These are phyloP conservation scores for Solanum bulbocastanum DNA, from an alignment of 257 asterid genomes.

Conservation along the genomic window DNA sequence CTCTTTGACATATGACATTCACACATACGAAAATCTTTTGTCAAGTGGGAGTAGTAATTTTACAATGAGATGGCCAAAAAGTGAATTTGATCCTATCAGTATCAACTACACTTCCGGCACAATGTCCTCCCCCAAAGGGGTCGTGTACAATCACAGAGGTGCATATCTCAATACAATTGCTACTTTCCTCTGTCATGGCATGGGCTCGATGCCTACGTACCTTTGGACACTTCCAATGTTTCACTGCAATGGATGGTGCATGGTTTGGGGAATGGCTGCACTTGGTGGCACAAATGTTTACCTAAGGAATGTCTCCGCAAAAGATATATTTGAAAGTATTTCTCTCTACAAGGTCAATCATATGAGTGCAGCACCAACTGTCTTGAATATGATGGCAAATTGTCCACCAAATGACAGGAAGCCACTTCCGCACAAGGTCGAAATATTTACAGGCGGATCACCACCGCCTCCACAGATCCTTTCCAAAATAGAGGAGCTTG, in stretches of 20 bases:
- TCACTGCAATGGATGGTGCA: conserved; percentile 30
- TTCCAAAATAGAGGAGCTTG: conserved; percentile 19
- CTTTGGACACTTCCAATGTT: conserved; percentile 23
- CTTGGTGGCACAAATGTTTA: conserved; percentile 25
- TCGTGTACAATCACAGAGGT: background rate
- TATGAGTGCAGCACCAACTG: conserved; percentile 28
- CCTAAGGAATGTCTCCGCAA: conserved; percentile 10
- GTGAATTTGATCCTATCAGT: conserved; percentile 24
- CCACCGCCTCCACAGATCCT: conserved; percentile 23
- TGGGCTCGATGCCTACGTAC: background rate
- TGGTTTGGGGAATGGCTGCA: conserved; percentile 25
- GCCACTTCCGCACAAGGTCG: conserved; percentile 22
- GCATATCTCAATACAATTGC: conserved; percentile 6
- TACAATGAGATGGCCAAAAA: conserved; percentile 14
- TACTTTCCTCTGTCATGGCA: background rate
- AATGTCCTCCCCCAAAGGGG: conserved; percentile 22
- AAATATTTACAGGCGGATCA: conserved; percentile 24
- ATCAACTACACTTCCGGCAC: conserved; percentile 29
- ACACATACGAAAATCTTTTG: conserved; percentile 12
- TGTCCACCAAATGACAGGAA: conserved; percentile 1
- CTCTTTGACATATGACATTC: background rate
- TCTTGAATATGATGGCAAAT: conserved; percentile 20
- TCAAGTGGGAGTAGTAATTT: conserved; percentile 10
- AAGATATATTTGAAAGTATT: conserved; percentile 11
- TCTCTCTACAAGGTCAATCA: conserved; percentile 14